These are phyloP conservation scores for Trichoderma sp. DNA, from an alignment of 2,329 filamentous ascomycete genomes.

Conservation along the genomic window DNA sequence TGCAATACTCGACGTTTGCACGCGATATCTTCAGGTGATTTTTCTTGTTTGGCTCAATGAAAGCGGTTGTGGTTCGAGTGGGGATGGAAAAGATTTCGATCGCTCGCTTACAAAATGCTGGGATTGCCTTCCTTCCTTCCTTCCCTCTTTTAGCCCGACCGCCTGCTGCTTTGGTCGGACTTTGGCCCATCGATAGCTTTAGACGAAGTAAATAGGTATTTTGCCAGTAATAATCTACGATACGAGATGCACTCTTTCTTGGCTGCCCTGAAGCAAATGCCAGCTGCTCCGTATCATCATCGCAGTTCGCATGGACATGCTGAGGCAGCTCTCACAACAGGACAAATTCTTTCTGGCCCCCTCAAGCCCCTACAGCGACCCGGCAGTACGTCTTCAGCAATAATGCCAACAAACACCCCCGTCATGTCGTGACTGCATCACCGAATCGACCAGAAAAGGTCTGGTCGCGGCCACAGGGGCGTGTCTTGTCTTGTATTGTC, in stretches of 20 bases:
- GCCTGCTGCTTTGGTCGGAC: conserved; percentile 11
- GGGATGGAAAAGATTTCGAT: not conserved
- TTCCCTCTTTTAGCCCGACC: not conserved
- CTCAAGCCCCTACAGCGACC: not conserved
- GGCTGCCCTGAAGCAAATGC: not conserved
- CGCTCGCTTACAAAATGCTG: not conserved
- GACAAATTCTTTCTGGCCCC: not conserved
- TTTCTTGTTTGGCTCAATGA: not conserved
- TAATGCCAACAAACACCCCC: not conserved
- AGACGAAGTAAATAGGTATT: not conserved
- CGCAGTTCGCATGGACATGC: not conserved
- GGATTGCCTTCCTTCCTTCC: not conserved
- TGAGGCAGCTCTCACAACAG: not conserved
- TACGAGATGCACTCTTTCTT: not conserved
- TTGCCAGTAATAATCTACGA: not conserved
- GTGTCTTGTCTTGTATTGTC: not conserved
- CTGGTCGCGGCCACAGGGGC: conserved; percentile 6
- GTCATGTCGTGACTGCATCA: not conserved
- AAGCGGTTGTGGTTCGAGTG: not conserved
- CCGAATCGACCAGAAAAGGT: not conserved
- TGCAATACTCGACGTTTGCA: not conserved
- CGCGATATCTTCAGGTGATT: not conserved
- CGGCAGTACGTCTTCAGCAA: not conserved
- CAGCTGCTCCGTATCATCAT: not conserved
- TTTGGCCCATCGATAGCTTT: not conserved